Base-by-base conservation (phyloP, 371 early-diverging fungal species). In the Parasitella parasitica region DNA sequence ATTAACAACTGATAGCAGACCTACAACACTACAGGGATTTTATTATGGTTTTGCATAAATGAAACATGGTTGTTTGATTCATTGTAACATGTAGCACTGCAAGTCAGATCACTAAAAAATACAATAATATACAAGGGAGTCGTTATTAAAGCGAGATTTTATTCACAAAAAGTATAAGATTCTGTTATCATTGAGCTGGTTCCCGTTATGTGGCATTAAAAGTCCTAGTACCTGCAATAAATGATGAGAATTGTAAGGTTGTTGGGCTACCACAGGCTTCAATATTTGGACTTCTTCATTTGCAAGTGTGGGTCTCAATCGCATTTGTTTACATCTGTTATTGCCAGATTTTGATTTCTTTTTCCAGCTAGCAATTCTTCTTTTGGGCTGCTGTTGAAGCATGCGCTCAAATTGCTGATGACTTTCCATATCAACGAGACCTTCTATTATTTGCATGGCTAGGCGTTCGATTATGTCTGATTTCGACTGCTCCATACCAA, bases 381-480 rank as follows among this genome's bases (percentile, higher is more conserved):
- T 50, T 26, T 63, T 67, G 1, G 67, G 57, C 9, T 67, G 67
- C 9, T 57, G 53, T 13, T 46, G 18, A 0, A 67, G 0, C 59
- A 67, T 53, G 0, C 16, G 22, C 6, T 58, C 32, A 38, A 66
- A 67, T 1, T 56, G 37, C 24, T 56, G 38, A 30, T 52, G 54
- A 11, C 53, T 41, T 4, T 49, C 34, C 24, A n/a, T 46, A 34
- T 62, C 67, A 8, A 58, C 54, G 4, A 70, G 38, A 13, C 70
- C 70, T 34, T 70, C 70, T 8, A 50, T 35, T 1, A 70, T 56
- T 6, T 59, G 52, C 12, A 61, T 20, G 8, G 56, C 24, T 1
- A 66, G 18, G 11, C 52, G 57, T 2, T 41, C 36, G 16, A 63
- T 49, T 6, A 24, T 37, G 0, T 52, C 28, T 1, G 12, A 28